phyloP scores from a whole-genome alignment of 169 alveolate genomes.

The Blepharisma undulans region DNA sequence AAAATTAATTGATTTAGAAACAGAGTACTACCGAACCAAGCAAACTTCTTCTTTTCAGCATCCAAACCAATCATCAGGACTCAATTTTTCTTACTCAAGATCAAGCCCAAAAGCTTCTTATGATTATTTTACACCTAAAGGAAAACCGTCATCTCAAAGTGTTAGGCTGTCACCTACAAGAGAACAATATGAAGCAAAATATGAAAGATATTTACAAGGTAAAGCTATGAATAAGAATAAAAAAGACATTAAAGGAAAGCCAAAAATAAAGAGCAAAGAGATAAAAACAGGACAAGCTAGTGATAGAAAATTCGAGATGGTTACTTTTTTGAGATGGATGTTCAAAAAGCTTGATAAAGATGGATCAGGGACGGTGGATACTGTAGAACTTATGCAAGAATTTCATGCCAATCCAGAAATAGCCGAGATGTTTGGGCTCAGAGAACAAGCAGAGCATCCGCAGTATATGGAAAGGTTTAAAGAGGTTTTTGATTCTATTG shows the following conservation, averaged over 20 bases:
- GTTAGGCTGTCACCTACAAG: not conserved
- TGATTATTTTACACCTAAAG: not conserved
- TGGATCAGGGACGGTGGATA: slow-evolving; percentile 22
- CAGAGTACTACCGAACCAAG: slow-evolving; percentile 11
- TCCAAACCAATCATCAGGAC: not conserved
- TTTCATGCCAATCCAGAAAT: slow-evolving; percentile 15
- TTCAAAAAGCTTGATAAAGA: slow-evolving; percentile 34
- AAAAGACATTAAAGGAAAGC: not conserved
- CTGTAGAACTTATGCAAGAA: slow-evolving; percentile 30
- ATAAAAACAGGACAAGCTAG: not conserved
- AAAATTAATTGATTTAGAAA: not conserved
- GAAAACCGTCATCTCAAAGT: not conserved
- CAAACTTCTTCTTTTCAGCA: not conserved
- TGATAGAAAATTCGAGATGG: not conserved
- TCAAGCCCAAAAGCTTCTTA: not conserved
- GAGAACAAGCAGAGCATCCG: not conserved
- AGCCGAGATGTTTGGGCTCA: slow-evolving; percentile 20
- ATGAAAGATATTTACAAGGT: not conserved
- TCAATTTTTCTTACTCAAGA: not conserved
- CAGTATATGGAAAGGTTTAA: slow-evolving; percentile 23
- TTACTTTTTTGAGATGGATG: not conserved
- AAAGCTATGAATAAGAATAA: not conserved
- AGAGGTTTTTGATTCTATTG: not conserved
- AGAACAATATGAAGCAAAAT: slow-evolving; percentile 1
- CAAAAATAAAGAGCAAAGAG: not conserved